These are phyloP conservation scores for Olyra latifolia DNA, from an alignment of 176 grass and related monocot species.

Conservation along the genomic window DNA sequence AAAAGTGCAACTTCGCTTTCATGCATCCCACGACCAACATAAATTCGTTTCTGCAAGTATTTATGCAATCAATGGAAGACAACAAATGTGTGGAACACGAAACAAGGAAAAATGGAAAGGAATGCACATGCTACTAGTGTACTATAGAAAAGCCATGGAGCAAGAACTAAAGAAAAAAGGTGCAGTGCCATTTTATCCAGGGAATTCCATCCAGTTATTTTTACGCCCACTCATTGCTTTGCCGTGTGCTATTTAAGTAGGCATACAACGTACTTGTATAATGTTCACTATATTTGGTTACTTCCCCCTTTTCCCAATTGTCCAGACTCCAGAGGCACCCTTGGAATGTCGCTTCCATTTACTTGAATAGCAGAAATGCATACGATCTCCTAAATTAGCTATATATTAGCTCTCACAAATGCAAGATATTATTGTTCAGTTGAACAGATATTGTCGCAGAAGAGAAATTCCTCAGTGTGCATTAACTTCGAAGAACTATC, in stretches of 20 bases:
- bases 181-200: background rate
- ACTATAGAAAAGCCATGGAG: background rate
- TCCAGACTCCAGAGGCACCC: background rate
- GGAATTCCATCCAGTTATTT: constrained; percentile 10
- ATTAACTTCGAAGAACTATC: background rate
- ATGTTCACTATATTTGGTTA: background rate
- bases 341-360: constrained; percentile 3
- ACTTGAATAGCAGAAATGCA: background rate
- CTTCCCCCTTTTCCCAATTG: background rate
- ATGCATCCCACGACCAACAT: constrained; percentile 98
- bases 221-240: constrained; percentile 3
- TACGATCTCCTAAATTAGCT: background rate
- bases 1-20: constrained; percentile 86
- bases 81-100: background rate
- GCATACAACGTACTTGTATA: background rate
- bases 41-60: constrained; percentile 80
- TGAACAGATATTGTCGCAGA: constrained; percentile 10
- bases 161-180: constrained; percentile 18
- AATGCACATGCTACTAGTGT: constrained; percentile 21
- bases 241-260: background rate
- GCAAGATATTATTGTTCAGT: background rate
- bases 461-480: background rate
- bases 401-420: background rate
- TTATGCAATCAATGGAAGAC: constrained; percentile 17
- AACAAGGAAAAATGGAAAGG: constrained; percentile 2